Conservation (phyloP, 306 rosid species). For the Nissolia schottii region DNA sequence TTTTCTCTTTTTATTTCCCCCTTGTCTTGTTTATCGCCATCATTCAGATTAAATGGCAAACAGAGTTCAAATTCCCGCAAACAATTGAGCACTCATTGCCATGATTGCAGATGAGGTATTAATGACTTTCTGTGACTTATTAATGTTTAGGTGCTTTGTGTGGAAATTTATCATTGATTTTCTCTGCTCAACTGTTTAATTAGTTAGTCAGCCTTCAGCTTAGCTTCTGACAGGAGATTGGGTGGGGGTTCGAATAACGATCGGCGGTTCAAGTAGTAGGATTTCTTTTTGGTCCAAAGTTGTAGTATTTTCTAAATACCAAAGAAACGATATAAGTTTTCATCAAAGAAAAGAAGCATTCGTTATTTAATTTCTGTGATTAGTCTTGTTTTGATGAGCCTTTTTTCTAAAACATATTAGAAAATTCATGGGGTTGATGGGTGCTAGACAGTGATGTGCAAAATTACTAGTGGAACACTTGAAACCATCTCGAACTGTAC, state of each 20-base stretch:
- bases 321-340: neutral
- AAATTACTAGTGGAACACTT: neutral
- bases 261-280: neutral
- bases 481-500: neutral
- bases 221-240: neutral
- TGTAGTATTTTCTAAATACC: neutral
- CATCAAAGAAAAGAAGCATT: neutral
- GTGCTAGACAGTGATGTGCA: neutral
- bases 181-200: neutral
- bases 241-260: neutral
- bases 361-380: neutral
- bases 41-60: slow-evolving; percentile 50
- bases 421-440: neutral
- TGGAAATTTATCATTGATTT: neutral
- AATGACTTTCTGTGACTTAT: neutral
- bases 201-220: neutral
- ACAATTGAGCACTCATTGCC: slow-evolving; percentile 64
- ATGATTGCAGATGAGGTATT: slow-evolving; percentile 89
- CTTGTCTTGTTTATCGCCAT: neutral
- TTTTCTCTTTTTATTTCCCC: neutral
- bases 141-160: neutral
- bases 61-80: slow-evolving; percentile 44
- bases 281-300: neutral
- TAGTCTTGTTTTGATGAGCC: neutral
- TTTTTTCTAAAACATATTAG: neutral